Conservation (phyloP, 1,284 basidiomycete species). For the Golubevia sp. region DNA sequence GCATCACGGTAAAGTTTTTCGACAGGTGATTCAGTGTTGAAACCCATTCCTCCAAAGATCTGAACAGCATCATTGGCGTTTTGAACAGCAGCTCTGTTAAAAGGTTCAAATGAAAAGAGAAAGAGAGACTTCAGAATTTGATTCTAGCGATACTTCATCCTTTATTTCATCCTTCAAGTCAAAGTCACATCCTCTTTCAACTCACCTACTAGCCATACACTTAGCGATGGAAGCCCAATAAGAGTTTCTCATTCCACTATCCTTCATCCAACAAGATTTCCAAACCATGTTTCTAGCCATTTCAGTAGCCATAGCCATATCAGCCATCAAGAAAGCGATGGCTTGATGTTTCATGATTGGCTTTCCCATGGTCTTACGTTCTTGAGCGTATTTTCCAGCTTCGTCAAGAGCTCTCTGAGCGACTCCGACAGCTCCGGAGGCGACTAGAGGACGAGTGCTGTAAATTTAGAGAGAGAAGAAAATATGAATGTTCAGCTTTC, state of each 20-base stretch:
- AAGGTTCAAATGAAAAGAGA: not conserved
- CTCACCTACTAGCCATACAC: conserved; percentile 62
- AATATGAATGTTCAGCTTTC: not conserved
- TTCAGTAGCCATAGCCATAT: conserved; percentile 68
- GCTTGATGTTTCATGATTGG: conserved; percentile 68
- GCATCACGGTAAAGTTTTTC: conserved; percentile 66
- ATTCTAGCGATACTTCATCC: no score
- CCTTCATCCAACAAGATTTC: conserved; percentile 66
- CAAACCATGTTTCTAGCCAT: conserved; percentile 65
- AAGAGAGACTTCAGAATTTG: no score
- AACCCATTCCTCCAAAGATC: conserved; percentile 65
- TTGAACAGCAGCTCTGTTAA: conserved; percentile 58
- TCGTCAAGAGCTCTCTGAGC: conserved; percentile 67
- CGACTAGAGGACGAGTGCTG: conserved; percentile 63
- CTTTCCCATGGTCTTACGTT: conserved; percentile 67
- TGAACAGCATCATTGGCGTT: conserved; percentile 66
- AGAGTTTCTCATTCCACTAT: conserved; percentile 65
- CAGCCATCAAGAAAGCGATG: conserved; percentile 67
- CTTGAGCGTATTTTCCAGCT: conserved; percentile 67
- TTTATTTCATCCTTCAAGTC: no score
- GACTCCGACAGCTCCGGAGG: conserved; percentile 66
- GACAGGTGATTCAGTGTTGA: conserved; percentile 67
- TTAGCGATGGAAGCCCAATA: conserved; percentile 68
- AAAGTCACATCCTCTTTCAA: no score
- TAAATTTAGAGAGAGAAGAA: conserved; percentile 32